phyloP scores from a whole-genome alignment of 139 green algal genomes.

The Chlorella sp. region DNA sequence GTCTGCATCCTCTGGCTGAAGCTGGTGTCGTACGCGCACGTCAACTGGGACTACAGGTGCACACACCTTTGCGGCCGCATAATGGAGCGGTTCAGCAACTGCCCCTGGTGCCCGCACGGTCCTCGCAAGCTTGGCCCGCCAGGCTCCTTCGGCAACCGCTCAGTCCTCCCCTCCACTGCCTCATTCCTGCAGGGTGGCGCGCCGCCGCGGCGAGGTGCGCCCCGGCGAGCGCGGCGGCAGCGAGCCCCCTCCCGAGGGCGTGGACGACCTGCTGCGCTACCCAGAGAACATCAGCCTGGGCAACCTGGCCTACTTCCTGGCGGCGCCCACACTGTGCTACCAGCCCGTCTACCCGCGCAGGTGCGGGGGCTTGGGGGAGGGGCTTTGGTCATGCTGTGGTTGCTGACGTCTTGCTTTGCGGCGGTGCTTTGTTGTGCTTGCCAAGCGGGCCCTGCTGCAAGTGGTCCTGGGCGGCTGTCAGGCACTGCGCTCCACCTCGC shows the following conservation, averaged over 20 bases:
- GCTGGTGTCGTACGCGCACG: slow-evolving; percentile 83
- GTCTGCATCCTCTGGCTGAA: slow-evolving; percentile 80
- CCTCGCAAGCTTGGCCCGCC: no score
- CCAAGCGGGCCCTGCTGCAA: no score
- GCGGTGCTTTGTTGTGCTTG: no score
- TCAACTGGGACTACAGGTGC: slow-evolving; percentile 72
- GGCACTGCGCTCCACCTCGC: no score
- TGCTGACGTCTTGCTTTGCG: no score
- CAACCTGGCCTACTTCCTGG: slow-evolving; percentile 84
- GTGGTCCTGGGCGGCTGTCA: no score
- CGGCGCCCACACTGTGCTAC: slow-evolving; percentile 85
- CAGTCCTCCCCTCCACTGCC: not conserved
- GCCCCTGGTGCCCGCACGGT: no score
- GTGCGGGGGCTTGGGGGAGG: not conserved
- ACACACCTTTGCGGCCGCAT: not conserved
- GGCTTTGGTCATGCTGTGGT: no score
- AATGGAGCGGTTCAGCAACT: no score
- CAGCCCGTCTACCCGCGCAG: slow-evolving; percentile 71
- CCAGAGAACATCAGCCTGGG: slow-evolving; percentile 78
- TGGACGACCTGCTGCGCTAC: slow-evolving; percentile 60
- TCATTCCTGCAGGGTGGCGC: slow-evolving; percentile 1
- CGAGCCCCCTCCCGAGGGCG: not conserved
- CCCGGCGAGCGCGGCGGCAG: slow-evolving; percentile 66
- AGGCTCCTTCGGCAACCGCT: not conserved
- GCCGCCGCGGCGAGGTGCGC: slow-evolving; percentile 44